These are phyloP conservation scores for Fusarium compactum DNA, from an alignment of 2,329 filamentous ascomycete genomes.

Conservation along the genomic window DNA sequence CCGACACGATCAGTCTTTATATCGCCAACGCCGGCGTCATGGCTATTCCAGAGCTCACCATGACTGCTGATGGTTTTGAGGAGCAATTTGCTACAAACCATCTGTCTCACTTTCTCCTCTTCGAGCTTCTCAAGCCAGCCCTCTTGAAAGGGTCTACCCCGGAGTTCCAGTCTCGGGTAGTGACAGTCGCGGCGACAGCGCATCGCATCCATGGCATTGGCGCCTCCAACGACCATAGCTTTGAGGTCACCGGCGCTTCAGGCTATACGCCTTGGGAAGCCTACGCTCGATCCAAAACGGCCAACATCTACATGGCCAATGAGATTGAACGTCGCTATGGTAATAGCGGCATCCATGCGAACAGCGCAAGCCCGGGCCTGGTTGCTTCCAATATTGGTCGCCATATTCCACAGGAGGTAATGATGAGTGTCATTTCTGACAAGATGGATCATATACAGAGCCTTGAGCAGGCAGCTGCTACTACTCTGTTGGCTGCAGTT, in stretches of 20 bases:
- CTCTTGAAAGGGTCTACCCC: background rate
- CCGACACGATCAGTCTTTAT: constrained; percentile 2
- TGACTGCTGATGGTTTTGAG: constrained; percentile 33
- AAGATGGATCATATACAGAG: constrained; percentile 7
- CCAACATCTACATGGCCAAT: constrained; percentile 17
- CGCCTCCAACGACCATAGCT: constrained; percentile 4
- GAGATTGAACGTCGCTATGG: constrained; percentile 13
- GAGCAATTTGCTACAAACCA: constrained; percentile 37
- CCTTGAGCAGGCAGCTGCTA: constrained; percentile 1
- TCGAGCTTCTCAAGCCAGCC: constrained; percentile 10
- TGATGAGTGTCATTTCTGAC: background rate
- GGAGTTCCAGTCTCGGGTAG: constrained; percentile 12
- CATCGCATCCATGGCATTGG: constrained; percentile 15
- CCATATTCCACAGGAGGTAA: constrained; percentile 11
- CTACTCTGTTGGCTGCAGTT: constrained; percentile 1
- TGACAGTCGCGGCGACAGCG: constrained; percentile 4
- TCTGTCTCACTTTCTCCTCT: constrained; percentile 33
- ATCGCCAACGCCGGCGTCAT: constrained; percentile 45
- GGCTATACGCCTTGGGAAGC: constrained; percentile 2
- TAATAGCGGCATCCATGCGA: constrained; percentile 6
- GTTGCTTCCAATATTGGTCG: constrained; percentile 7
- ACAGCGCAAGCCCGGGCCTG: constrained; percentile 10
- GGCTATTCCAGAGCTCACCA: constrained; percentile 7
- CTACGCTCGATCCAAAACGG: constrained; percentile 12
- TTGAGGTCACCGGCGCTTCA: background rate